Evolutionary conservation across 2,329 filamentous ascomycete species (phyloP).

Genomic region (Helotiales sp.): DNA sequence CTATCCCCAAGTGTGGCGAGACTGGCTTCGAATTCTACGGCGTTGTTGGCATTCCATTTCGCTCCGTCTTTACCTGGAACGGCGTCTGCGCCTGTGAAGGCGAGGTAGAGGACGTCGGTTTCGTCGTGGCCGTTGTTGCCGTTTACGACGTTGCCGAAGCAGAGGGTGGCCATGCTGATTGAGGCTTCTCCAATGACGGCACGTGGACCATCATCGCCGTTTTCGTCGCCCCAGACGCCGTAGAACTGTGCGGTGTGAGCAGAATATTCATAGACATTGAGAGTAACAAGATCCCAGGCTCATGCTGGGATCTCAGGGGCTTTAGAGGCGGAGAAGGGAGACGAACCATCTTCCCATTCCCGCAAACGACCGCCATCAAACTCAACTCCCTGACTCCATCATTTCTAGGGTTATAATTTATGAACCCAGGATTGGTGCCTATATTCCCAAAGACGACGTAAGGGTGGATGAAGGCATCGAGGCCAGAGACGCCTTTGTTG

Average conservation of each 20-base stretch:
- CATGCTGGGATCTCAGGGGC: too few relatives aligned
- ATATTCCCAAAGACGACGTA: constrained; percentile 61
- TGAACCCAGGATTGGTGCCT: constrained; percentile 43
- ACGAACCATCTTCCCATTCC: constrained; percentile 46
- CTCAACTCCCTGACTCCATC: constrained; percentile 56
- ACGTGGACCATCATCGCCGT: constrained; percentile 55
- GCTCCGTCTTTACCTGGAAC: constrained; percentile 60
- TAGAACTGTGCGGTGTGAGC: constrained; percentile 49
- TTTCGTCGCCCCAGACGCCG: constrained; percentile 66
- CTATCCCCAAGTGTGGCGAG: constrained; percentile 56
- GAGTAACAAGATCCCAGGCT: too few relatives aligned
- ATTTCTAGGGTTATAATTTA: constrained; percentile 49
- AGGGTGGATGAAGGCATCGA: constrained; percentile 57
- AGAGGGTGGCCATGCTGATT: constrained; percentile 61
- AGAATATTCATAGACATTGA: neutral
- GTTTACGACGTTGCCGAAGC: constrained; percentile 57
- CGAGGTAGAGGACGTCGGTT: constrained; percentile 66
- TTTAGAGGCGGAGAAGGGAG: neutral
- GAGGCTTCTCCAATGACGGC: constrained; percentile 61
- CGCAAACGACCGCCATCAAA: constrained; percentile 61
- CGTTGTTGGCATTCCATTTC: constrained; percentile 57
- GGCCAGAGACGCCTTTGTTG: constrained; percentile 48
- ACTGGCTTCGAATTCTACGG: constrained; percentile 57
- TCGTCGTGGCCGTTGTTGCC: constrained; percentile 61
- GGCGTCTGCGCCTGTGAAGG: constrained; percentile 60